phyloP scores from a whole-genome alignment of 371 early-diverging fungal species.

The Parasitella parasitica region DNA sequence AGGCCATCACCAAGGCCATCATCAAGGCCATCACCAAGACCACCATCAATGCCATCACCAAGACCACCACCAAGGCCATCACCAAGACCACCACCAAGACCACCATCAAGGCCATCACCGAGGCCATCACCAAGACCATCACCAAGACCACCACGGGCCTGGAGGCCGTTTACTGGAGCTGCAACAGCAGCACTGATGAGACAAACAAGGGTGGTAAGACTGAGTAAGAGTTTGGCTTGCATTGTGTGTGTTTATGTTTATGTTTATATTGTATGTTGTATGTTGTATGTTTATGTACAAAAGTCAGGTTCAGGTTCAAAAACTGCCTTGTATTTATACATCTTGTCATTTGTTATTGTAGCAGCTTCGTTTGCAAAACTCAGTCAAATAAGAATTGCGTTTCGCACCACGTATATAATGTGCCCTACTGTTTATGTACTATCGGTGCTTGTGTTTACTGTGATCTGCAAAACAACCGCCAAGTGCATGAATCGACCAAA shows the following conservation, averaged over 20 bases:
- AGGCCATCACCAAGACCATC: not conserved
- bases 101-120: too few relatives aligned
- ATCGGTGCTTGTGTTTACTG: too few relatives aligned
- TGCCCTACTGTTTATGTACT: not conserved
- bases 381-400: not conserved
- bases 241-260: not conserved
- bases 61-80: not conserved
- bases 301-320: not conserved
- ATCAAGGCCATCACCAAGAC: not conserved
- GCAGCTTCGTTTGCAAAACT: not conserved
- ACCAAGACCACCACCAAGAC: too few relatives aligned
- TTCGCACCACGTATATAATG: not conserved
- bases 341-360: not conserved
- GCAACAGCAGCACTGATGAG: not conserved
- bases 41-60: not conserved
- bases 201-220: not conserved
- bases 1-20: not conserved
- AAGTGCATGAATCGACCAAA: not conserved
- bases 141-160: not conserved
- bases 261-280: not conserved
- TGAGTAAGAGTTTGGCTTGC: not conserved
- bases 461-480: not conserved
- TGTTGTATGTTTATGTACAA: not conserved
- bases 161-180: not conserved
- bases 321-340: not conserved